Conservation (phyloP, 2,329 filamentous ascomycete species). For the Apiospora marii region DNA sequence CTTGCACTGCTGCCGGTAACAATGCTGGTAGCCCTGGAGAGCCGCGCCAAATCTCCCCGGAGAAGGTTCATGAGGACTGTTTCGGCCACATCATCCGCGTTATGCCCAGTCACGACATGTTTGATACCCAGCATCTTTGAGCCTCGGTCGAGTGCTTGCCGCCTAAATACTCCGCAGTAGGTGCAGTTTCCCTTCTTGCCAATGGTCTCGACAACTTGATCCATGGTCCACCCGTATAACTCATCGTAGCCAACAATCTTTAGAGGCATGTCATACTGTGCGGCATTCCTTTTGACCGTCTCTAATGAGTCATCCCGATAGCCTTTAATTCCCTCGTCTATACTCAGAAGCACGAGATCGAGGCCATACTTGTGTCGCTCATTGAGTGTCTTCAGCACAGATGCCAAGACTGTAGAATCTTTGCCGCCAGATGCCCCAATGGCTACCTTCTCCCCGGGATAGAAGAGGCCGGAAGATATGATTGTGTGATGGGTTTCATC, state of each 20-base stretch:
- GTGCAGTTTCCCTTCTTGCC: constrained; percentile 99
- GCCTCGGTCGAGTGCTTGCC: constrained; percentile 92
- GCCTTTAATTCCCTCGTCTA: constrained; percentile 97
- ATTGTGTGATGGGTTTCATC: constrained; percentile 95
- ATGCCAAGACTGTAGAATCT: constrained; percentile 94
- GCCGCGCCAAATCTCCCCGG: constrained; percentile 84
- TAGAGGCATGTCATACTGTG: constrained; percentile 89
- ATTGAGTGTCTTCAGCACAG: constrained; percentile 93
- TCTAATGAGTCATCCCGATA: constrained; percentile 96
- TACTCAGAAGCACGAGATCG: constrained; percentile 85
- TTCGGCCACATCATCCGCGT: constrained; percentile 96
- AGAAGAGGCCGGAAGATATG: constrained; percentile 80
- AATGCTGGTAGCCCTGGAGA: constrained; percentile 90
- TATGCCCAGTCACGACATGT: constrained; percentile 97
- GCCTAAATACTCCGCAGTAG: constrained; percentile 94
- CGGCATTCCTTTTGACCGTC: constrained; percentile 92
- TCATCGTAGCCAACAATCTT: constrained; percentile 94
- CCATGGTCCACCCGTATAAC: constrained; percentile 99
- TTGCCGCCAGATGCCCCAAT: constrained; percentile 98
- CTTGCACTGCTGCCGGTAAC: constrained; percentile 80
- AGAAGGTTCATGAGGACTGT: constrained; percentile 98
- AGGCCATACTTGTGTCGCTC: constrained; percentile 87
- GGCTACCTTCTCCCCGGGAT: constrained; percentile 83
- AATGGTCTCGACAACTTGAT: constrained; percentile 94
- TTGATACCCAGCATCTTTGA: constrained; percentile 86